Conservation (phyloP, 495 filamentous ascomycete species). For the Lophiotrema nucula region DNA sequence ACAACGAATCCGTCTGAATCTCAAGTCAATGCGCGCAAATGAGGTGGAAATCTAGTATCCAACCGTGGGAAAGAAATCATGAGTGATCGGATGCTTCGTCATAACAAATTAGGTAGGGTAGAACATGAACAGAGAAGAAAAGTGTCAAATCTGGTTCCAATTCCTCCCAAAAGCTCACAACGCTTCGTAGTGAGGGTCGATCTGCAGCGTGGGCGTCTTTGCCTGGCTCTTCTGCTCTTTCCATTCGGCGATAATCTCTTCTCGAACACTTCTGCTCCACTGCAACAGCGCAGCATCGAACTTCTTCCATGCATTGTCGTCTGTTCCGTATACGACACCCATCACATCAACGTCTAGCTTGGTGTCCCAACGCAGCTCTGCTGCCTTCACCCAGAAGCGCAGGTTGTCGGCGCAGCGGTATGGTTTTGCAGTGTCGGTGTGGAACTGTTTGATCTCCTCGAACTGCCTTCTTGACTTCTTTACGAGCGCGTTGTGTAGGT, state of each 20-base stretch:
- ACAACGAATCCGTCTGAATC: too few species aligned
- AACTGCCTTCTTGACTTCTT: slow-evolving; percentile 81
- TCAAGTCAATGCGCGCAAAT: too few species aligned
- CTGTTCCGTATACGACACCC: slow-evolving; percentile 72
- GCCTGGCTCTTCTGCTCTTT: slow-evolving; percentile 40
- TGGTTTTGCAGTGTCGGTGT: slow-evolving; percentile 87
- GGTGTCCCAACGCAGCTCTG: slow-evolving; percentile 90
- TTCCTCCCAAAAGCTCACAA: not conserved
- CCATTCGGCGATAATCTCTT: slow-evolving; percentile 70
- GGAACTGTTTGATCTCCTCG: slow-evolving; percentile 84
- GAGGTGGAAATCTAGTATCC: not conserved
- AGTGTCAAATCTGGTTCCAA: not conserved
- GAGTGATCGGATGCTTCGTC: slow-evolving; percentile 22
- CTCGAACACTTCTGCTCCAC: slow-evolving; percentile 75
- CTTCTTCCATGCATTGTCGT: slow-evolving; percentile 65
- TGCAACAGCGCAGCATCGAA: slow-evolving; percentile 77
- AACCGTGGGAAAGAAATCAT: slow-evolving; percentile 5
- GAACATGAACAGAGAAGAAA: slow-evolving; percentile 20
- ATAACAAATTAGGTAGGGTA: slow-evolving; percentile 8
- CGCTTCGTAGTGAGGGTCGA: slow-evolving; percentile 24
- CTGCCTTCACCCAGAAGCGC: slow-evolving; percentile 92
- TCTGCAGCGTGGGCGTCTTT: slow-evolving; percentile 34
- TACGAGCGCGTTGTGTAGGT: slow-evolving; percentile 84
- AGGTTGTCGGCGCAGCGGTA: slow-evolving; percentile 93
- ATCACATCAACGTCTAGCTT: slow-evolving; percentile 81